Evolutionary conservation across 2,329 filamentous ascomycete genomes (phyloP).

Genomic region (Fusarium circinatum): DNA sequence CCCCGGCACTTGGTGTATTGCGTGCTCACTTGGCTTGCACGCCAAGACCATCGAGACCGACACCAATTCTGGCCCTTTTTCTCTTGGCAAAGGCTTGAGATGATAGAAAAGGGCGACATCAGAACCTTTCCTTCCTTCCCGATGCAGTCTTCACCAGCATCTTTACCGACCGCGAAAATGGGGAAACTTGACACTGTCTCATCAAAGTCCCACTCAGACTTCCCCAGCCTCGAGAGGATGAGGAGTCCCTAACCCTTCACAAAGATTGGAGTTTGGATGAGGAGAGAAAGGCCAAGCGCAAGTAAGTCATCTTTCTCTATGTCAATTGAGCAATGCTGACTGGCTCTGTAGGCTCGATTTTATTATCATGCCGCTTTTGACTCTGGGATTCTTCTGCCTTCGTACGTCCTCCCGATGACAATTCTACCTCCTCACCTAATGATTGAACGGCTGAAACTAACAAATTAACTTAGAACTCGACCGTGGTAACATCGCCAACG

Average conservation of each 20-base stretch:
- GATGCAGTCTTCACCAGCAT: neutral
- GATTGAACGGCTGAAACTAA: neutral
- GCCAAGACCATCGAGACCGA: slow-evolving; percentile 22
- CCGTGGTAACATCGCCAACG: slow-evolving; percentile 57
- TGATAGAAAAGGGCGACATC: slow-evolving; percentile 16
- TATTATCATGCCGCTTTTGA: slow-evolving; percentile 56
- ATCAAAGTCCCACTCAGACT: slow-evolving; percentile 21
- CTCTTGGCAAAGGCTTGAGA: neutral
- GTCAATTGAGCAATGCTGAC: neutral
- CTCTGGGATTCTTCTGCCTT: slow-evolving; percentile 55
- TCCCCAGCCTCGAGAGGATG: slow-evolving; percentile 42
- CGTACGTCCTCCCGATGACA: slow-evolving; percentile 42
- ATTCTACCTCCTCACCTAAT: fast-evolving
- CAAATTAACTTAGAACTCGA: slow-evolving; percentile 38
- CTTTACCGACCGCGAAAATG: slow-evolving; percentile 15
- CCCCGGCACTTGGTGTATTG: slow-evolving; percentile 33
- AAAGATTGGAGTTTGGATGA: slow-evolving; percentile 51
- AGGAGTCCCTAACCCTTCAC: slow-evolving; percentile 43
- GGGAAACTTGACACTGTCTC: slow-evolving; percentile 21
- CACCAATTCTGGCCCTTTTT: neutral
- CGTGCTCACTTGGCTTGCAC: slow-evolving; percentile 39
- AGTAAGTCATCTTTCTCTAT: neutral
- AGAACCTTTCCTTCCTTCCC: neutral
- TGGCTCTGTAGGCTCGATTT: slow-evolving; percentile 47
- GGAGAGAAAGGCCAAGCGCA: slow-evolving; percentile 52